phyloP scores from a whole-genome alignment of 2,329 filamentous ascomycete species.

The Dactylellina haptotyla region DNA sequence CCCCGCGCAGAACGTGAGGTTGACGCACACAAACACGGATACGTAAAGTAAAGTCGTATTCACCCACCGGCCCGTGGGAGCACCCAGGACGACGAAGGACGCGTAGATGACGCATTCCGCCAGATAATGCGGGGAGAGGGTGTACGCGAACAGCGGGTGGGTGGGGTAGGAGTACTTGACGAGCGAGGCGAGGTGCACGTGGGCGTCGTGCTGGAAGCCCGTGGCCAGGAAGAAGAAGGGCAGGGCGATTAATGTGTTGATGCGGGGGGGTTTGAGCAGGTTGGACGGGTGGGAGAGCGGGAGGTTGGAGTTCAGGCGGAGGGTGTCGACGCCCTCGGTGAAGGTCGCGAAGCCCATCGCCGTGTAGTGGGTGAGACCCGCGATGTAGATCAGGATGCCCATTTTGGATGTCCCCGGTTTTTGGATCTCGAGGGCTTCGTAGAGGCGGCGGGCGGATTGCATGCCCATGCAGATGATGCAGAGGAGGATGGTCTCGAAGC shows the following conservation, averaged over 20 bases:
- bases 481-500: conserved; percentile 65
- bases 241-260: conserved; percentile 69
- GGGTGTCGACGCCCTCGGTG: conserved; percentile 75
- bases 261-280: conserved; percentile 60
- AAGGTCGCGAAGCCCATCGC: conserved; percentile 79
- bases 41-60: conserved; percentile 80
- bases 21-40: conserved; percentile 77
- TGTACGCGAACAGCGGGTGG: conserved; percentile 74
- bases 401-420: conserved; percentile 75
- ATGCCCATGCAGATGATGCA: conserved; percentile 78
- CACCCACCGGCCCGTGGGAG: conserved; percentile 72
- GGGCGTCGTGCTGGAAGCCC: conserved; percentile 77
- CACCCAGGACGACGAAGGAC: conserved; percentile 77
- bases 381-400: conserved; percentile 83
- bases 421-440: conserved; percentile 75
- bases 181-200: conserved; percentile 74
- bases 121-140: conserved; percentile 90
- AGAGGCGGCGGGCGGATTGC: conserved; percentile 79
- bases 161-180: conserved; percentile 85
- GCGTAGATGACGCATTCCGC: conserved; percentile 87
- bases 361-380: conserved; percentile 82
- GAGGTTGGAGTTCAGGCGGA: conserved; percentile 58
- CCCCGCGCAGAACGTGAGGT: conserved; percentile 82
- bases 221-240: conserved; percentile 76
- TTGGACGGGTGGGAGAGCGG: conserved; percentile 56